Conservation (phyloP, 306 rosid species). For the Rosa lucieae region DNA sequence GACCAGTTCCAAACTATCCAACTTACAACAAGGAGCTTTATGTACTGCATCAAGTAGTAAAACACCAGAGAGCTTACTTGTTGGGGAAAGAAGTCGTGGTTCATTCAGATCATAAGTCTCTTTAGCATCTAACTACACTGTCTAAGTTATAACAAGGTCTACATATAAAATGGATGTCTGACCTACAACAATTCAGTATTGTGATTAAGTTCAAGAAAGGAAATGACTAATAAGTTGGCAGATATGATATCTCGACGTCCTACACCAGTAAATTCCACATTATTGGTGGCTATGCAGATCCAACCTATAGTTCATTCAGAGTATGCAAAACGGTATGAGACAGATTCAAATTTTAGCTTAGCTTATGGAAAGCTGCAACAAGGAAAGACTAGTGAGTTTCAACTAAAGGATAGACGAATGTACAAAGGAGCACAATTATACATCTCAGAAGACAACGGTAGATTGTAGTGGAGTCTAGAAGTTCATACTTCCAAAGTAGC, state of each 20-base stretch:
- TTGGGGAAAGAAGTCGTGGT: background rate
- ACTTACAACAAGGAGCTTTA: conserved; percentile 6
- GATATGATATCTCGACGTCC: background rate
- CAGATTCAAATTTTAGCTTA: too few species aligned
- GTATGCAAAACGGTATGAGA: background rate
- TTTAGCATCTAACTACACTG: background rate
- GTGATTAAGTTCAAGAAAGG: conserved; percentile 4
- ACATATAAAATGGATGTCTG: conserved; percentile 15
- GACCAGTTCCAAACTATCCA: background rate
- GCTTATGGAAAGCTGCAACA: background rate
- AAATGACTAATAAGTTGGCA: conserved; percentile 6
- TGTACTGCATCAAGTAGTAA: background rate
- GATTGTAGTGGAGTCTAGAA: background rate
- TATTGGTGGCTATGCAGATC: background rate
- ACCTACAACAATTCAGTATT: background rate
- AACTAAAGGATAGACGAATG: background rate
- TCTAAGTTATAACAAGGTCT: conserved; percentile 1
- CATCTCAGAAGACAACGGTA: background rate
- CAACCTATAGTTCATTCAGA: background rate
- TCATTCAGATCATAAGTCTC: background rate
- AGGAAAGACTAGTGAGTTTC: background rate
- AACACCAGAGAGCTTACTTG: conserved; percentile 3
- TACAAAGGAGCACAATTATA: background rate
- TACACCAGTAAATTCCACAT: background rate
- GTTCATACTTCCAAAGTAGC: conserved; percentile 6